A percentile compares a stretch with the other conserved stretches of the same genome.
Evolutionary conservation across 1,284 basidiomycete genomes (phyloP).

Genomic region (Malassezia yamatoensis): DNA sequence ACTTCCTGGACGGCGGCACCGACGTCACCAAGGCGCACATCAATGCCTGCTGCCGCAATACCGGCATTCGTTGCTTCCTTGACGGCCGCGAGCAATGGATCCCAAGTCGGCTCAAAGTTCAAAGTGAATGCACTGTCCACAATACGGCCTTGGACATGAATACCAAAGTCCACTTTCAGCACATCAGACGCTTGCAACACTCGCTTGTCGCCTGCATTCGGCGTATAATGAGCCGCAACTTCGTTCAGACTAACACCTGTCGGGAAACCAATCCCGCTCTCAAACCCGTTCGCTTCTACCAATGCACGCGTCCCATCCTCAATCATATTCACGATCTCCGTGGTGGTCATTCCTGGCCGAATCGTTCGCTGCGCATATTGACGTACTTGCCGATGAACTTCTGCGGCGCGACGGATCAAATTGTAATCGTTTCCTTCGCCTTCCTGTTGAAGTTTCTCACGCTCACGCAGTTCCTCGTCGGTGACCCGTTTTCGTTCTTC

Average conservation of each 20-base stretch:
- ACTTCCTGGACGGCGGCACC: constrained; percentile 90
- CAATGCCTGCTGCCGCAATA: constrained; percentile 70
- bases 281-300: constrained; percentile 71
- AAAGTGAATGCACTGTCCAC: constrained; percentile 92
- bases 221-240: constrained; percentile 92
- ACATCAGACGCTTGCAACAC: constrained; percentile 76
- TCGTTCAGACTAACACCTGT: constrained; percentile 89
- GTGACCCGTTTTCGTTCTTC: constrained; percentile 67
- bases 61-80: constrained; percentile 87
- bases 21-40: constrained; percentile 83
- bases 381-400: constrained; percentile 85
- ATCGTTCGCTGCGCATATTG: constrained; percentile 69
- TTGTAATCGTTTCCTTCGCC: constrained; percentile 59
- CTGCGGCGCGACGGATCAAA: constrained; percentile 77
- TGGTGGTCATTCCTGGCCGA: constrained; percentile 87
- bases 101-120: constrained; percentile 76
- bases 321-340: constrained; percentile 83
- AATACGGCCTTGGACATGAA: constrained; percentile 90
- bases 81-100: constrained; percentile 79
- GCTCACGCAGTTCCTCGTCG: constrained; percentile 77
- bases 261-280: constrained; percentile 86
- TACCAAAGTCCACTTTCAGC: constrained; percentile 92
- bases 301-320: constrained; percentile 67
- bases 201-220: constrained; percentile 86
- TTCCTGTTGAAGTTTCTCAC: constrained; percentile 56